Evolutionary conservation across 1,284 basidiomycete genomes (phyloP), one percentile per base, ranked within the genome.

Genomic region (Ganoderma sp.): DNA sequence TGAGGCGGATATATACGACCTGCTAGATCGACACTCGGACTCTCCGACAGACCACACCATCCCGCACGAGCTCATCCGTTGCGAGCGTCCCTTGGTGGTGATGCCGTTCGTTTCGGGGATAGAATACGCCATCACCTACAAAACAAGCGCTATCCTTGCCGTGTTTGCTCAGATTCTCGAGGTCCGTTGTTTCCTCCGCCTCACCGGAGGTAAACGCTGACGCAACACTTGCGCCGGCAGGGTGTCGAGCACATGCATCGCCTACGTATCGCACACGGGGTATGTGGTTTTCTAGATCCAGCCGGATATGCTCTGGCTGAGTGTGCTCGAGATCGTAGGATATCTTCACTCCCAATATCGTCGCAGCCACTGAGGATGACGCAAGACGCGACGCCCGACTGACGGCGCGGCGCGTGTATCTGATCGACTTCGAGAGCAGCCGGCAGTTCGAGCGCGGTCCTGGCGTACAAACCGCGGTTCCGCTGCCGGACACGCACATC

Each of bases 301-400:
- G 37, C 6, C 7, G 6, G 10, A 39, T 39, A 39, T 39, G 8
- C 37, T 39, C 37, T 9, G 37, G 37, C 37, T 39, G 37, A 39
- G 2, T 0, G 32, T n/a, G 25, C 9, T 6, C 2, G 22, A 7
- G 6, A 5, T 50, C 66, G 69, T 70, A 69, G 71, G 71, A 65
- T 61, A 66, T 59, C 66, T 69, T 69, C 71, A 69, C 9, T 9
- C 22, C 69, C 66, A 66, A 12, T 7, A 9, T 17, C 67, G 65
- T 48, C 66, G 4, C 48, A 3, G 48, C 48, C 2, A 50, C n/a
- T 8, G 22, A 50, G 22, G 17, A 50, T 12, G 48, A 9, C 48
- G 48, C 48, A 0, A 10, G 9, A 2, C n/a, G 48, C 12, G 48
- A 50, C 10, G 12, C 10, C 4, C 7, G 48, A 50, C 2, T 50